These are phyloP conservation scores for Aaosphaeria arxii DNA, from an alignment of 2,329 filamentous ascomycete species.

Conservation along the genomic window DNA sequence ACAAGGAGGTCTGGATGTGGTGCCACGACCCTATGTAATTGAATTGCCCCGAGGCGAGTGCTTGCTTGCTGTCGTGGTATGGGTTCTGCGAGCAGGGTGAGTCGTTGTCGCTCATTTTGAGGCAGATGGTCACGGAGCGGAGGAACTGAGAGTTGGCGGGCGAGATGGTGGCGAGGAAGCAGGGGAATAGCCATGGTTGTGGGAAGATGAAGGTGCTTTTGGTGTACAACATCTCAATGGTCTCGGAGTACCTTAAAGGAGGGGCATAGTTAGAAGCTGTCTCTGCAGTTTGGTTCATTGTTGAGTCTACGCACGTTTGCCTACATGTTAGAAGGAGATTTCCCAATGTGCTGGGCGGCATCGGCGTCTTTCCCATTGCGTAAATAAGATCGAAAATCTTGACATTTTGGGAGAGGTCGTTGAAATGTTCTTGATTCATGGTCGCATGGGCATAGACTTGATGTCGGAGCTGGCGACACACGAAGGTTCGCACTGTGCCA, in stretches of 20 bases:
- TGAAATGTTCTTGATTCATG: background rate
- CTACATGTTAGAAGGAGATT: background rate
- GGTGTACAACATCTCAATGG: background rate
- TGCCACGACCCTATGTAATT: background rate
- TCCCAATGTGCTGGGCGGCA: background rate
- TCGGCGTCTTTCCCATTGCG: no score
- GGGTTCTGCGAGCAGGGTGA: background rate
- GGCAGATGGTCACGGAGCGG: background rate
- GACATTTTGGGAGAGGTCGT: no score
- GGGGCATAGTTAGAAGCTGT: background rate
- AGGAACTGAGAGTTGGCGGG: background rate
- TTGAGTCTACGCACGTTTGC: background rate
- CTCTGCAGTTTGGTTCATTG: background rate
- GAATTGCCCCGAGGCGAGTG: no score
- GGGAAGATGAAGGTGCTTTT: background rate
- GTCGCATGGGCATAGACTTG: background rate
- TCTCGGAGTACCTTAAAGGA: background rate
- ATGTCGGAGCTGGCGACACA: background rate
- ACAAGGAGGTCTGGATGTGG: background rate
- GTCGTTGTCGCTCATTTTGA: background rate
- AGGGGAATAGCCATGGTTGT: background rate
- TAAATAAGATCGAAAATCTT: no score
- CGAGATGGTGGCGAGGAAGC: background rate
- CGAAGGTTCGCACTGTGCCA: background rate
- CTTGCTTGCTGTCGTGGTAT: background rate